Percentiles rank a stretch among this genome's conserved stretches.
Evolutionary conservation across 2,329 filamentous ascomycete genomes (phyloP).

Genomic region (Zelopaecilomyces penicillatus): DNA sequence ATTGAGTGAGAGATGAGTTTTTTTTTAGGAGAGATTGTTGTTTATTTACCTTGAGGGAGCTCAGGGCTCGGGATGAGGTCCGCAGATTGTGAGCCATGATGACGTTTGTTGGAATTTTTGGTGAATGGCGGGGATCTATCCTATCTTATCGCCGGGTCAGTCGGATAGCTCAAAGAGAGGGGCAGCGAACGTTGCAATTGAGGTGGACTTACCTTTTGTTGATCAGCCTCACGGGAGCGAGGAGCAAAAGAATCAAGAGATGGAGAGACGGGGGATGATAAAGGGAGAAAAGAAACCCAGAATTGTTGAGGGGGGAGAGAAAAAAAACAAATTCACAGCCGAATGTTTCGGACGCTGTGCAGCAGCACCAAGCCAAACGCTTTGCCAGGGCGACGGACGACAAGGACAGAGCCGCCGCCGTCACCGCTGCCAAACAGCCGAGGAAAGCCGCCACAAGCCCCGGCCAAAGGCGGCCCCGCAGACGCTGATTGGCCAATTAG

Average conservation of each 20-base stretch:
- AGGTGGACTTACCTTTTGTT: too few relatives aligned
- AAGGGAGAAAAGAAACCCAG: too few relatives aligned
- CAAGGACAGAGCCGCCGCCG: background rate
- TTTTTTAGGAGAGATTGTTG: background rate
- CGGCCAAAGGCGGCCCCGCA: conserved; percentile 12
- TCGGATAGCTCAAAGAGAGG: too few relatives aligned
- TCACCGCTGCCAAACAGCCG: conserved; percentile 19
- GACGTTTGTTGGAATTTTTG: conserved; percentile 8
- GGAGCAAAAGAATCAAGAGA: too few relatives aligned
- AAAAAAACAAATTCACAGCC: too few relatives aligned
- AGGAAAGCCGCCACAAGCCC: conserved; percentile 24
- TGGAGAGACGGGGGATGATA: too few relatives aligned
- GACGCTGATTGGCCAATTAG: conserved; percentile 22
- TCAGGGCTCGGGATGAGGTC: conserved; percentile 53
- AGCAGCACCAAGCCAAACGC: background rate
- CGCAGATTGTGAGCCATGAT: conserved; percentile 58
- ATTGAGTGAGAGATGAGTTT: background rate
- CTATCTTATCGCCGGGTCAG: conserved; percentile 2
- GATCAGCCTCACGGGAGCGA: too few relatives aligned
- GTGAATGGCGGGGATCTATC: conserved; percentile 5
- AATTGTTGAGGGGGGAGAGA: too few relatives aligned
- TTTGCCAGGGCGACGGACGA: background rate
- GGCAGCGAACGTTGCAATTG: too few relatives aligned
- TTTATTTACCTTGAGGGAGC: conserved; percentile 54
- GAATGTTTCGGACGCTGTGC: too few relatives aligned